phyloP scores from a whole-genome alignment of 2,329 filamentous ascomycete species.

The Hypomyces perniciosus region DNA sequence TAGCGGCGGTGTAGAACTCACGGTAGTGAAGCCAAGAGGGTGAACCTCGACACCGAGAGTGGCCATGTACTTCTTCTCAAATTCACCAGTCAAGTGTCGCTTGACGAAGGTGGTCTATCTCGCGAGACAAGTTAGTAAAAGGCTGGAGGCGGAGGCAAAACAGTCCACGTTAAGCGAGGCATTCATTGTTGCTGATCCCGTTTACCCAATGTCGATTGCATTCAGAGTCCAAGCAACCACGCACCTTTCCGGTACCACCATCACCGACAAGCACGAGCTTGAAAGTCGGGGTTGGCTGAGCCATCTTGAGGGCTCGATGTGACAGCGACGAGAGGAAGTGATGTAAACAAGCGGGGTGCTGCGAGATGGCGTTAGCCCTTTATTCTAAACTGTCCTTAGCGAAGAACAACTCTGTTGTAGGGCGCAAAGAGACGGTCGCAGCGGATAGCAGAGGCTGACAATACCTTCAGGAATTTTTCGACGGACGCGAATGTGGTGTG shows the following conservation, averaged over 20 bases:
- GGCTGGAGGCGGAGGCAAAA: neutral
- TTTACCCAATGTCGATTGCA: slow-evolving; percentile 29
- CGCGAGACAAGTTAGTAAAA: slow-evolving; percentile 5
- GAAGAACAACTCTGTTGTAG: slow-evolving; percentile 15
- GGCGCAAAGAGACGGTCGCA: neutral
- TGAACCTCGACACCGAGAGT: slow-evolving; percentile 99
- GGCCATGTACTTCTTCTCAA: slow-evolving; percentile 99
- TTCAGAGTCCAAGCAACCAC: slow-evolving; percentile 15
- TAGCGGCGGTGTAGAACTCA: slow-evolving; percentile 49
- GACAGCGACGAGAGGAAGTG: slow-evolving; percentile 21
- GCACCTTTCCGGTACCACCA: slow-evolving; percentile 97
- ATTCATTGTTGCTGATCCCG: slow-evolving; percentile 14
- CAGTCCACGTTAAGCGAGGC: slow-evolving; percentile 2
- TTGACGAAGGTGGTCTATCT: slow-evolving; percentile 98
- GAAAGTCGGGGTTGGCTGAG: slow-evolving; percentile 71
- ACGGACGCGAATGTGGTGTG: slow-evolving; percentile 26
- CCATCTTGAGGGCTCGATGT: slow-evolving; percentile 50
- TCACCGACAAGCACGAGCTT: slow-evolving; percentile 99
- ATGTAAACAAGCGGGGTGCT: slow-evolving; percentile 46
- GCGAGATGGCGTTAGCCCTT: slow-evolving; percentile 27
- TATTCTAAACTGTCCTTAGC: slow-evolving; percentile 9
- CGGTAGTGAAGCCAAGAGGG: slow-evolving; percentile 94
- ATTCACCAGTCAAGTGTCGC: slow-evolving; percentile 99
- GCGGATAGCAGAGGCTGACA: slow-evolving; percentile 2
- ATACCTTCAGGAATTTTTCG: slow-evolving; percentile 19